Base-by-base conservation (phyloP, 2,329 filamentous ascomycete species). In the Bipolaris cookei region DNA sequence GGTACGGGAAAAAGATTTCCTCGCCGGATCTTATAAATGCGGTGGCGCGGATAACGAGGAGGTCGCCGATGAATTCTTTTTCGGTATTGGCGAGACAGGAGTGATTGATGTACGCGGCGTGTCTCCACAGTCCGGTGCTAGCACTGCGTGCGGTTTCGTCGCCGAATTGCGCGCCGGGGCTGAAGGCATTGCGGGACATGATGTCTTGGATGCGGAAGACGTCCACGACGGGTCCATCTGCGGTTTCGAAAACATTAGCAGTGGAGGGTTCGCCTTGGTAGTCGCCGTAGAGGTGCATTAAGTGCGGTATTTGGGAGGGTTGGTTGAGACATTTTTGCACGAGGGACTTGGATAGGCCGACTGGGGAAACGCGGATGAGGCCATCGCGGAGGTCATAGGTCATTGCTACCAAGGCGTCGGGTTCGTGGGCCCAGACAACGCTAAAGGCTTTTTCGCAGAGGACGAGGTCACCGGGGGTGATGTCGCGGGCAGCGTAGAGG, bases 401-500 rank as follows among this genome's bases (percentile, higher is more conserved):
- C 45, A 81, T 78, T 0, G 77, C 78, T 5, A 79, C 78, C 34
- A 79, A 71, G 21, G 75, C 72, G 10, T 74, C 61, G 18, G 71
- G 70, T 56, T 80, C 77, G 64, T 80, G 78, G 52, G 79, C 75
- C 73, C 79, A 80, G 21, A 70, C 68, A 34, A 66, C 71, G 0
- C 71, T 73, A 63, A 86, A 84, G 0, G 84, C 83, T 60, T 86
- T 87, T 58, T 86, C 84, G 44, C 82, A 85, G 1, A 86, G 62
- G 0, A 87, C 67, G 1, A 86, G 71, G 3, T 85, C 80, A 0
- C 84, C 84, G 0, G 80, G 77, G 35, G 76, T 73, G 2, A 86
- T 80, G 0, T 73, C 63, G 18, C 73, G 69, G 0, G 78, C 83
- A 0, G 80, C 82, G 62, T 86, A 87, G 0, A 86, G 68, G 0